A percentile compares a stretch with the other conserved stretches of the same genome.
Evolutionary conservation across 495 filamentous ascomycete genomes (phyloP).

Genomic region (Hyphodiscus hymeniophilus): DNA sequence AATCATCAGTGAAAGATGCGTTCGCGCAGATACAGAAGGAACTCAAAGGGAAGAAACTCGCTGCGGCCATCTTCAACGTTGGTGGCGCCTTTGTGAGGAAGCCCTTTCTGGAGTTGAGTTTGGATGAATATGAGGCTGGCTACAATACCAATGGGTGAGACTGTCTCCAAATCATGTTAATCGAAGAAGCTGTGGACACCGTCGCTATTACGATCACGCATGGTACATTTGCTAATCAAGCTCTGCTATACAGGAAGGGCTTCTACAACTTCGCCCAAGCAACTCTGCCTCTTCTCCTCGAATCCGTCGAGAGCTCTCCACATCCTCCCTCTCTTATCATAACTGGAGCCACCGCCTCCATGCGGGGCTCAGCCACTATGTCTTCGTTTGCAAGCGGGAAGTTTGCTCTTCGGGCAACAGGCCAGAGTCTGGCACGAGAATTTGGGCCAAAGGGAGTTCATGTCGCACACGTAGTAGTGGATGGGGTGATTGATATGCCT

Average conservation of each 20-base stretch:
- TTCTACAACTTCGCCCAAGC: conserved; percentile 73
- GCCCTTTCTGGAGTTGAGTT: conserved; percentile 69
- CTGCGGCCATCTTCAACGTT: conserved; percentile 82
- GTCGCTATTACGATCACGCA: background rate
- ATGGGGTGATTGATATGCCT: conserved; percentile 83
- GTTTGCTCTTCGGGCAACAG: conserved; percentile 70
- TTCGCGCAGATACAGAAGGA: conserved; percentile 51
- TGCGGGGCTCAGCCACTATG: conserved; percentile 66
- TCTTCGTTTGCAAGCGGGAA: conserved; percentile 70
- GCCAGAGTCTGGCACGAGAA: conserved; percentile 74
- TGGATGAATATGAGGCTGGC: conserved; percentile 53
- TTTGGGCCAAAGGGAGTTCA: conserved; percentile 88
- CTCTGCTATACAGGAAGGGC: conserved; percentile 44
- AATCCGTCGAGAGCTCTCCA: conserved; percentile 35
- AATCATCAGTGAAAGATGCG: conserved; percentile 45
- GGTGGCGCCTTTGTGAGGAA: conserved; percentile 61
- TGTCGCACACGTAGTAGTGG: conserved; percentile 77
- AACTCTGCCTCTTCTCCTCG: conserved; percentile 63
- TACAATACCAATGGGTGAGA: conserved; percentile 54
- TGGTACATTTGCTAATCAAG: too few species aligned
- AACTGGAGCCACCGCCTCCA: conserved; percentile 78
- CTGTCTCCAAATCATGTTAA: background rate
- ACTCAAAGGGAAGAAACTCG: conserved; percentile 44
- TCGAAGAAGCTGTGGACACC: background rate
- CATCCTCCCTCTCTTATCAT: conserved; percentile 78